phyloP scores from a whole-genome alignment of 1,284 basidiomycete genomes.

The Austroboletus niveus region DNA sequence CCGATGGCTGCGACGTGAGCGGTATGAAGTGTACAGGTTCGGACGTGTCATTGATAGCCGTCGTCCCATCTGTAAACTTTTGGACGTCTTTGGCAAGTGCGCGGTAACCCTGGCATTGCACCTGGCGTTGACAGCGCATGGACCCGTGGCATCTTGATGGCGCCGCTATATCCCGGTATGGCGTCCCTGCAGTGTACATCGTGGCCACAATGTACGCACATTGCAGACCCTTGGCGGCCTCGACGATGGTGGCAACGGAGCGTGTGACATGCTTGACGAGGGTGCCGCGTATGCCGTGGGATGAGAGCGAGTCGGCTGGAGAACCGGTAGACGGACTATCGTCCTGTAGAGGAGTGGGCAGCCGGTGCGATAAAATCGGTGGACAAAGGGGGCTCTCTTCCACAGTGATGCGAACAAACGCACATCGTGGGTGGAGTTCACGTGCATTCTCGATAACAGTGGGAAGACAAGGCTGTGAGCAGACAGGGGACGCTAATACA shows the following conservation, averaged over 20 bases:
- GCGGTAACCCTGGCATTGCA: conserved; percentile 46
- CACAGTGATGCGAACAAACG: conserved; percentile 29
- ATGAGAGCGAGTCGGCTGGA: conserved; percentile 1
- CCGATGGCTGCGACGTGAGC: conserved; percentile 23
- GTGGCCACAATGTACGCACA: conserved; percentile 53
- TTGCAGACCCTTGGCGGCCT: conserved; percentile 55
- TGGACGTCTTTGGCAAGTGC: conserved; percentile 39
- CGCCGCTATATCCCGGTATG: conserved; percentile 4
- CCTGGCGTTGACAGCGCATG: conserved; percentile 16
- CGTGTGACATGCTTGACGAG: conserved; percentile 38
- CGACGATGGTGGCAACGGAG: conserved; percentile 47
- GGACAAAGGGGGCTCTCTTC: conserved; percentile 28
- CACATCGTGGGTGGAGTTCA: conserved; percentile 25
- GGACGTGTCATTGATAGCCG: conserved; percentile 8
- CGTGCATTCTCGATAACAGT: conserved; percentile 22
- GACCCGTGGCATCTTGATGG: conserved; percentile 10
- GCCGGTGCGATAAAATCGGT: conserved; percentile 4
- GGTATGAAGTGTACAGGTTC: conserved; percentile 35
- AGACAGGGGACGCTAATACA: conserved; percentile 28
- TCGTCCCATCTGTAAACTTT: conserved; percentile 27
- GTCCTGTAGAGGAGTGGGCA: neutral
- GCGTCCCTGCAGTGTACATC: conserved; percentile 41
- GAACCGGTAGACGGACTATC: neutral
- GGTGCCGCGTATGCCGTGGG: conserved; percentile 9
- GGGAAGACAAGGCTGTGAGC: conserved; percentile 23